Evolutionary conservation across 2,329 filamentous ascomycete genomes (phyloP).

Genomic region (Erysiphe neolycopersici): DNA sequence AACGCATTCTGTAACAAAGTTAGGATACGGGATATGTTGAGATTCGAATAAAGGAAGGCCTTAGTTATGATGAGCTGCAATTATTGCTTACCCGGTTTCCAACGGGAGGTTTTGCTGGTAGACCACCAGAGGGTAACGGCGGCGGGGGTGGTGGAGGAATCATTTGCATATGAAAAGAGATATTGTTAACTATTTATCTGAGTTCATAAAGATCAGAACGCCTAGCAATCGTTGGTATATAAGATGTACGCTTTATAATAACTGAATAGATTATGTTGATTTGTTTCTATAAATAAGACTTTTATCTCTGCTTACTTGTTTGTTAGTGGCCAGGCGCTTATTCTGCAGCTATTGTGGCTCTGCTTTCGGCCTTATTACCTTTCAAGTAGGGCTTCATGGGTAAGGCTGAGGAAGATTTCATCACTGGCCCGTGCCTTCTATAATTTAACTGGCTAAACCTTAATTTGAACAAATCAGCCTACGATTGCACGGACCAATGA

Average conservation of each 20-base stretch:
- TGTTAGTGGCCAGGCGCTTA: neutral
- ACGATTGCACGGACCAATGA: no score
- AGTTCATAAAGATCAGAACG: neutral
- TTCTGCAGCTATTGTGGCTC: neutral
- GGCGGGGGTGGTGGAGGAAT: slow-evolving; percentile 30
- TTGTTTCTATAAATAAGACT: neutral
- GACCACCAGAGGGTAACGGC: slow-evolving; percentile 31
- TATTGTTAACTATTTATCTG: neutral
- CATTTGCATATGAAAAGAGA: slow-evolving; percentile 1
- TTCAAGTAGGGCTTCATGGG: no score
- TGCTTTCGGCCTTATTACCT: no score
- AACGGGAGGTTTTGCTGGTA: slow-evolving; percentile 31
- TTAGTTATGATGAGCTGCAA: slow-evolving; percentile 4
- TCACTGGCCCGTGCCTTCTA: no score
- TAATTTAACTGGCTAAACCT: no score
- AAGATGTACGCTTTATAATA: no score
- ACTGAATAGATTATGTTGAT: neutral
- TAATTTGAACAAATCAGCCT: no score
- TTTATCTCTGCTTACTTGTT: no score
- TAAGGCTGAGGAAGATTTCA: no score
- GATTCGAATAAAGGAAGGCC: neutral
- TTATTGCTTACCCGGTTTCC: slow-evolving; percentile 31
- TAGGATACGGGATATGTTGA: slow-evolving; percentile 4
- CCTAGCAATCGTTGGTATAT: no score
- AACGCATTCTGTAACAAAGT: slow-evolving; percentile 41